phyloP scores from a whole-genome alignment of 2,329 filamentous ascomycete species.

The Fusarium sp. region DNA sequence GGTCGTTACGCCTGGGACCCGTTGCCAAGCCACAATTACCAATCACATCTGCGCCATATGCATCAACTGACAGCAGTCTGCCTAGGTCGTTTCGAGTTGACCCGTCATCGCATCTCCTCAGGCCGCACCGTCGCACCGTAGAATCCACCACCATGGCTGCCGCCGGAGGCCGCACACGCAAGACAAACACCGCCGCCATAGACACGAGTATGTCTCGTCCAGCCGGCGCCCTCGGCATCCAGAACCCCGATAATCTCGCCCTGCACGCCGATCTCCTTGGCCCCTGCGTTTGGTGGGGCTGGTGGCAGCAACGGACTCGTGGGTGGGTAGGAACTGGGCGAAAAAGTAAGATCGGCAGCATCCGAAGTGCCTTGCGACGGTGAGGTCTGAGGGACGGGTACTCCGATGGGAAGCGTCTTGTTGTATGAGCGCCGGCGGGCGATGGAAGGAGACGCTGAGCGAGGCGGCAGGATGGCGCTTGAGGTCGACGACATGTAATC shows the following conservation, averaged over 20 bases:
- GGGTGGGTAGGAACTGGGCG: conserved; percentile 66
- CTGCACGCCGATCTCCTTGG: conserved; percentile 59
- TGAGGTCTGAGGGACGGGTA: conserved; percentile 47
- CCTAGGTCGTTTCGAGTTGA: conserved; percentile 7
- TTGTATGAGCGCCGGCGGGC: conserved; percentile 62
- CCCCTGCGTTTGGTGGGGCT: conserved; percentile 56
- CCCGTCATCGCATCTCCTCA: conserved; percentile 63
- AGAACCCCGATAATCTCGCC: conserved; percentile 67
- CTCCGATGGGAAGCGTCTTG: conserved; percentile 57
- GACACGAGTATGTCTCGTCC: conserved; percentile 72
- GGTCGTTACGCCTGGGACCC: conserved; percentile 38
- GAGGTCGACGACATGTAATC: conserved; percentile 62
- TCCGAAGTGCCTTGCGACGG: conserved; percentile 37
- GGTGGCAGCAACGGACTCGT: conserved; percentile 64
- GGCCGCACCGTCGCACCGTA: conserved; percentile 70
- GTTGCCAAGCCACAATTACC: conserved; percentile 13
- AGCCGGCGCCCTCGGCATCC: conserved; percentile 65
- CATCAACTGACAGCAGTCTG: conserved; percentile 23
- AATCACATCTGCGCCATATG: conserved; percentile 13
- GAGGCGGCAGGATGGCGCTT: conserved; percentile 45
- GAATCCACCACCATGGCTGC: conserved; percentile 63
- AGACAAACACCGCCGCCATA: conserved; percentile 73
- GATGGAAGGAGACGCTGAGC: conserved; percentile 51
- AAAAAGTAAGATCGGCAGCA: conserved; percentile 54
- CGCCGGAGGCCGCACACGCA: conserved; percentile 67